Conservation (phyloP, 495 filamentous ascomycete genomes). For the Annulohypoxylon maeteangense region DNA sequence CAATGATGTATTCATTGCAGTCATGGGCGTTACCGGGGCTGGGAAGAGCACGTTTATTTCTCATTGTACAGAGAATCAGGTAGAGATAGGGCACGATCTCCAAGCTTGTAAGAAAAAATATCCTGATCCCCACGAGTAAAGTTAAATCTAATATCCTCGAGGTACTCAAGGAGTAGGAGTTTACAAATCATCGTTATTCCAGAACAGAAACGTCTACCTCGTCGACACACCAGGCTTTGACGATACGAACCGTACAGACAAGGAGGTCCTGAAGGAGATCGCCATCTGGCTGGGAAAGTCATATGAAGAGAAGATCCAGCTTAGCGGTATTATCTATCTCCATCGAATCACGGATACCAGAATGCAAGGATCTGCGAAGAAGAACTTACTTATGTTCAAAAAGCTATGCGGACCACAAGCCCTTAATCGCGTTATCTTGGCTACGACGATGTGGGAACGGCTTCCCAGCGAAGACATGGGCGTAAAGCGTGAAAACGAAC, state of each 20-base stretch:
- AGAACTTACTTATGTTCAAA: slow-evolving; percentile 55
- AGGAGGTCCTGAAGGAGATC: slow-evolving; percentile 54
- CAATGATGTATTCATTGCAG: not conserved
- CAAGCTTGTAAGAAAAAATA: not conserved
- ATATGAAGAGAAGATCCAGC: slow-evolving; percentile 40
- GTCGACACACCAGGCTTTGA: slow-evolving; percentile 65
- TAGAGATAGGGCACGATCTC: not conserved
- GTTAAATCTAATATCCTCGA: not conserved
- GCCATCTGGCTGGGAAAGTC: slow-evolving; percentile 45
- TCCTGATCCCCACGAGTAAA: not conserved
- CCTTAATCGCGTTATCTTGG: slow-evolving; percentile 53
- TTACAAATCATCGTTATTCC: not conserved
- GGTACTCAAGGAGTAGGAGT: not conserved
- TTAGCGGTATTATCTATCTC: slow-evolving; percentile 55
- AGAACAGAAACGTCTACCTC: slow-evolving; percentile 42
- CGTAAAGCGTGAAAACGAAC: slow-evolving; percentile 40
- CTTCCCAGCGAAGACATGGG: slow-evolving; percentile 14
- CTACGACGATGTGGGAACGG: slow-evolving; percentile 57
- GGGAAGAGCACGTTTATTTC: slow-evolving; percentile 17
- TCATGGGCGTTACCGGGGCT: slow-evolving; percentile 23
- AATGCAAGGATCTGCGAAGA: slow-evolving; percentile 49
- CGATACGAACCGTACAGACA: slow-evolving; percentile 57
- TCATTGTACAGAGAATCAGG: not conserved
- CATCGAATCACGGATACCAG: slow-evolving; percentile 56
- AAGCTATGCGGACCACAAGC: slow-evolving; percentile 54